Evolutionary conservation across 495 filamentous ascomycete genomes (phyloP).

Genomic region (Cercophora sp.): DNA sequence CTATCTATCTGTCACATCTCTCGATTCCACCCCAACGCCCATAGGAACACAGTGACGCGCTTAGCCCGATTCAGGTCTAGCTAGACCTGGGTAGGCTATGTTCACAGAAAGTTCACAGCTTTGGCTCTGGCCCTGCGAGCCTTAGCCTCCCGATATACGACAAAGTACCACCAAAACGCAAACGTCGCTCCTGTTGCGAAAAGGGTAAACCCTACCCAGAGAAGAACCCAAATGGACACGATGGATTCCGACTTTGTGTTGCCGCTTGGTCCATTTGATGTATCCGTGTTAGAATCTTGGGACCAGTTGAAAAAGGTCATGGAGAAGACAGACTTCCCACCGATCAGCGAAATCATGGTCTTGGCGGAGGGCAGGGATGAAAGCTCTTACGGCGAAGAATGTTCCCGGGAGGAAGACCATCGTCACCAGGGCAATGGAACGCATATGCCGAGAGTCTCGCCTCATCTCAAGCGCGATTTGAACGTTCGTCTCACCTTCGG

Average conservation of each 20-base stretch:
- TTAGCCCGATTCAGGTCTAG: too few species aligned
- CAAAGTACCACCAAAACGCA: neutral
- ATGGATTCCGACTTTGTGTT: neutral
- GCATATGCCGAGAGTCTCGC: constrained; percentile 12
- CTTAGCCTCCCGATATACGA: neutral
- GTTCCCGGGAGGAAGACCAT: constrained; percentile 14
- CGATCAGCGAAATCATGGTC: neutral
- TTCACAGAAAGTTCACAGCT: too few species aligned
- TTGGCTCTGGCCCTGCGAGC: too few species aligned
- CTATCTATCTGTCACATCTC: too few species aligned
- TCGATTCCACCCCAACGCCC: too few species aligned
- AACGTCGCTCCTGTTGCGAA: neutral
- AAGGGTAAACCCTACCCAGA: neutral
- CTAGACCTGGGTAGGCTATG: too few species aligned
- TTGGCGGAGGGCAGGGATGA: neutral
- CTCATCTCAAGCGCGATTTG: neutral
- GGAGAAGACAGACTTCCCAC: neutral
- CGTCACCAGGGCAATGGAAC: constrained; percentile 10
- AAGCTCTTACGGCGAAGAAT: constrained; percentile 7
- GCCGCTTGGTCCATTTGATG: neutral
- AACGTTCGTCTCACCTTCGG: neutral
- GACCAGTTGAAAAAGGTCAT: neutral
- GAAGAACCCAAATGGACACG: neutral
- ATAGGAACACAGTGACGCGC: too few species aligned
- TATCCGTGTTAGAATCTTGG: neutral